Evolutionary conservation across 2,329 filamentous ascomycete genomes (phyloP).

Genomic region (Nemania sp.): DNA sequence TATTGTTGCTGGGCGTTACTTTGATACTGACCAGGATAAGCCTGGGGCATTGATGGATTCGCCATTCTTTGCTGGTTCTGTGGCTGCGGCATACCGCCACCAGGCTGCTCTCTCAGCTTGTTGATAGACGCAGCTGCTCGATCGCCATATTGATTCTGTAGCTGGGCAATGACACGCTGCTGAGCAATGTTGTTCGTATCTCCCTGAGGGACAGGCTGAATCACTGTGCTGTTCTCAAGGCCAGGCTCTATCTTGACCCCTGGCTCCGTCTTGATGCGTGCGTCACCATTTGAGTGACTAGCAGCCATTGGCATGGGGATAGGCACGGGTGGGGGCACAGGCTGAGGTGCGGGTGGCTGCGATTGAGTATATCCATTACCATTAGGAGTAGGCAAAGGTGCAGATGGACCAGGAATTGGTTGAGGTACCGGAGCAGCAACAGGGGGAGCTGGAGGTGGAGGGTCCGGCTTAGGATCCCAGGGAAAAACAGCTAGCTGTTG

Average conservation of each 20-base stretch:
- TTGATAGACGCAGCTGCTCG: slow-evolving; percentile 75
- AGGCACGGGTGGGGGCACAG: slow-evolving; percentile 44
- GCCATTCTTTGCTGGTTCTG: slow-evolving; percentile 46
- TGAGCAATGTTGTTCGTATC: slow-evolving; percentile 35
- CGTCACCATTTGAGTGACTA: slow-evolving; percentile 47
- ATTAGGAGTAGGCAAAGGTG: slow-evolving; percentile 44
- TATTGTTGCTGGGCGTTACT: slow-evolving; percentile 50
- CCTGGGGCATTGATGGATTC: slow-evolving; percentile 42
- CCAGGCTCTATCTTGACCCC: slow-evolving; percentile 63
- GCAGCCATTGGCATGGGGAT: slow-evolving; percentile 43
- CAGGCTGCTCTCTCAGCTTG: slow-evolving; percentile 61
- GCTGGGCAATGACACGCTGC: slow-evolving; percentile 65
- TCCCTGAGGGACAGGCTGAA: slow-evolving; percentile 23
- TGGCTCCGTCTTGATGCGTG: slow-evolving; percentile 60
- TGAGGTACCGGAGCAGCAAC: slow-evolving; percentile 50
- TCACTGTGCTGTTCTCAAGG: slow-evolving; percentile 48
- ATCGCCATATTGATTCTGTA: slow-evolving; percentile 71
- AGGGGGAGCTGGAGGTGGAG: slow-evolving; percentile 60
- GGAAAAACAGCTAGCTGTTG: slow-evolving; percentile 90
- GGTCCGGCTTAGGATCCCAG: slow-evolving; percentile 89
- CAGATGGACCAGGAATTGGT: slow-evolving; percentile 42
- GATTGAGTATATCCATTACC: slow-evolving; percentile 50
- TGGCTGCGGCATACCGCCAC: slow-evolving; percentile 43
- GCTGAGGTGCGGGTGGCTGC: slow-evolving; percentile 41
- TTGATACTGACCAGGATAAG: slow-evolving; percentile 45